A percentile compares a stretch with the other conserved stretches of the same genome.
Conservation (phyloP, 164 flowering plant species). For the Liquidambar formosana region DNA sequence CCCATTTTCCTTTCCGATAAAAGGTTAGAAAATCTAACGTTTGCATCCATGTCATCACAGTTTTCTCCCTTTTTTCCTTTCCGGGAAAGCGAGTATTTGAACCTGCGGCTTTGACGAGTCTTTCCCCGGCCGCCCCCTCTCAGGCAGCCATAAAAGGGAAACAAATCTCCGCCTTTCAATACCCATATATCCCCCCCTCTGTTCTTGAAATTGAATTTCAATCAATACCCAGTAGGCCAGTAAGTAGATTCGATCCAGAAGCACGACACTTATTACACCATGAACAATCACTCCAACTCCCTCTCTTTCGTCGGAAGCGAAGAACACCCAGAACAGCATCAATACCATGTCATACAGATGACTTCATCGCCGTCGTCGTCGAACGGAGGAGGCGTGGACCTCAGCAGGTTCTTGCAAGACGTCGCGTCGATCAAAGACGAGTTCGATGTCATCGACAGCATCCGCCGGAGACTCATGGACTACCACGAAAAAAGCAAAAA, state of each 20-base stretch:
- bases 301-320: constrained; percentile 58
- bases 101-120: constrained; percentile 7
- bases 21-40: not conserved
- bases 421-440: constrained; percentile 69
- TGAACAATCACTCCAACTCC: constrained; percentile 80
- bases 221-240: too few species aligned
- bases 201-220: too few species aligned
- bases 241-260: too few species aligned
- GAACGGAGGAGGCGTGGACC: constrained; percentile 39
- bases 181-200: not conserved
- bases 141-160: not conserved
- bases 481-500: constrained; percentile 67
- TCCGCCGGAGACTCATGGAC: constrained; percentile 43
- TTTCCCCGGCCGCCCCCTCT: not conserved
- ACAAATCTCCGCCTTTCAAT: not conserved
- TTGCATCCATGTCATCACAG: too few species aligned
- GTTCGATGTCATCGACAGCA: constrained; percentile 52
- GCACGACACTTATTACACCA: constrained; percentile 15
- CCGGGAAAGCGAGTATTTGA: not conserved
- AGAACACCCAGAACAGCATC: constrained; percentile 17
- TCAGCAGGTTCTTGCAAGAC: constrained; percentile 70
- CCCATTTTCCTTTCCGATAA: not conserved
- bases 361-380: constrained; percentile 4
- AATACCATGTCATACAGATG: constrained; percentile 36
- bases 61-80: too few species aligned